These are phyloP conservation scores for Ceratocystis diversiconidia DNA, from an alignment of 2,329 filamentous ascomycete genomes.

Conservation along the genomic window DNA sequence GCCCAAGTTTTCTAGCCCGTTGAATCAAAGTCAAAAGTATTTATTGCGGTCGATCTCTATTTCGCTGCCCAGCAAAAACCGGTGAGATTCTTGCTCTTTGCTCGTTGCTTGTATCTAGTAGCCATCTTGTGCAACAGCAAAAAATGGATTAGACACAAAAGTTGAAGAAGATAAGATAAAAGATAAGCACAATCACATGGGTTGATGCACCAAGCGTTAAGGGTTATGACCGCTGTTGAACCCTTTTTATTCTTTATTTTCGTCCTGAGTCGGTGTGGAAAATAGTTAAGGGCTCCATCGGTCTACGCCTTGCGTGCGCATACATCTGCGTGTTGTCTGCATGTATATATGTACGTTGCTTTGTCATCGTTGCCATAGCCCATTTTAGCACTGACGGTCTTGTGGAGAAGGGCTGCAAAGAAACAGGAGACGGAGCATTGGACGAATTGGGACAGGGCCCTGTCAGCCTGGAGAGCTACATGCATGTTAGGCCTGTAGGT, in stretches of 20 bases:
- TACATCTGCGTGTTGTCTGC: not conserved
- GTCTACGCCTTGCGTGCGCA: not conserved
- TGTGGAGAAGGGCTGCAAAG: not conserved
- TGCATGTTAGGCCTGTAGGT: not conserved
- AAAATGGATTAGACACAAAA: no score
- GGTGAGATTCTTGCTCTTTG: no score
- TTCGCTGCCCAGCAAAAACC: no score
- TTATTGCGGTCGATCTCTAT: no score
- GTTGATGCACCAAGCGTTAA: no score
- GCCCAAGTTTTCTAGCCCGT: not conserved
- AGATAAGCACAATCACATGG: no score
- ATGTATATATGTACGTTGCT: not conserved
- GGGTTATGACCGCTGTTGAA: no score
- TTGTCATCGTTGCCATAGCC: not conserved
- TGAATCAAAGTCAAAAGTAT: no score
- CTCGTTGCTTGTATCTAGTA: no score
- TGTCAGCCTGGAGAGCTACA: not conserved
- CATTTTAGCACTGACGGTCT: not conserved
- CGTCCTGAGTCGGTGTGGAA: not conserved
- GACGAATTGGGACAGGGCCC: not conserved
- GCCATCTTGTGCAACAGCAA: no score
- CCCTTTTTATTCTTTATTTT: no score
- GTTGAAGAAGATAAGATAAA: no score
- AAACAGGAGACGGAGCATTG: conserved; percentile 5
- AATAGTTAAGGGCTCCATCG: not conserved